Evolutionary conservation across 2,329 filamentous ascomycete genomes (phyloP).

Genomic region (Ascochyta fabae): DNA sequence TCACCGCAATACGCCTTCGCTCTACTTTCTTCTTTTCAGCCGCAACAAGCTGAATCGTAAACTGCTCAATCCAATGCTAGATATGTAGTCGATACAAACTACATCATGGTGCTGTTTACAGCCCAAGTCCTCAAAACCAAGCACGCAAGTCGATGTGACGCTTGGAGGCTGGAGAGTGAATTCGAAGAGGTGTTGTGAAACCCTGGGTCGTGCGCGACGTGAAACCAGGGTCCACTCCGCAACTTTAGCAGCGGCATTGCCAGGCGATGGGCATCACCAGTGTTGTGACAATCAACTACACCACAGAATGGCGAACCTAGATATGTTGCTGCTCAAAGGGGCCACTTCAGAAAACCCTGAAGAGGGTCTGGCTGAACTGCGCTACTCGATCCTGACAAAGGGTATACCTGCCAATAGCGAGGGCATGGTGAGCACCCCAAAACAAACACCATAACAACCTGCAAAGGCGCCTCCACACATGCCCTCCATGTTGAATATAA

Average conservation of each 20-base stretch:
- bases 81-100: background rate
- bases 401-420: slow-evolving; percentile 79
- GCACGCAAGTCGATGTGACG: background rate
- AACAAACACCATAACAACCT: slow-evolving; percentile 1
- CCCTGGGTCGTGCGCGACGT: background rate
- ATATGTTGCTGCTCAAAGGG: slow-evolving; percentile 80
- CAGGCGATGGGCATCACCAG: background rate
- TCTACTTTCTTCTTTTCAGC: slow-evolving; percentile 4
- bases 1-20: slow-evolving; percentile 1
- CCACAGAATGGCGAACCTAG: slow-evolving; percentile 59
- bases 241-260: slow-evolving; percentile 5
- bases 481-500: too few relatives aligned
- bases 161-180: background rate
- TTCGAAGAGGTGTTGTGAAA: background rate
- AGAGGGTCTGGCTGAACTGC: slow-evolving; percentile 71
- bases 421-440: slow-evolving; percentile 69
- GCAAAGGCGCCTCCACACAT: too few relatives aligned
- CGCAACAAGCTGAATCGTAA: background rate
- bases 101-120: background rate
- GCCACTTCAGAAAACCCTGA: slow-evolving; percentile 73
- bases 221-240: slow-evolving; percentile 5
- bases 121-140: too few relatives aligned
- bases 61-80: background rate
- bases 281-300: slow-evolving; percentile 15
- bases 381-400: slow-evolving; percentile 76